phyloP scores from a whole-genome alignment of 2,329 filamentous ascomycete species.

The Neocucurbitaria cava region DNA sequence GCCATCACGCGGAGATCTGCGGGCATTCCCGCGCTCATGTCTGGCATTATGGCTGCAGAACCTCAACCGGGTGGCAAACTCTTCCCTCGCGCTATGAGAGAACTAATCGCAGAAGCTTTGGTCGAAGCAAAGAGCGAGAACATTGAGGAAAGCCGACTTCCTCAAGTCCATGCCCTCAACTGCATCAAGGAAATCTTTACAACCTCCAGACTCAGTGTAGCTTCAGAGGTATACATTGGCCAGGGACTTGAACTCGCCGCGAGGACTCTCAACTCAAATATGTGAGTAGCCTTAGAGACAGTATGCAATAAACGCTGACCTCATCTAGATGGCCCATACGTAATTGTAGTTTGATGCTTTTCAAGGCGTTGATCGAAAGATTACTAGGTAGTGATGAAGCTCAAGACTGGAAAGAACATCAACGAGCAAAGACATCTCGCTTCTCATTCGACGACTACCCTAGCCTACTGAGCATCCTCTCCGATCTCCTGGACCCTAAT shows the following conservation, averaged over 20 bases:
- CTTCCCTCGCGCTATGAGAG: conserved; percentile 69
- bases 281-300: conserved; percentile 60
- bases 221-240: conserved; percentile 76
- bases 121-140: conserved; percentile 62
- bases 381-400: conserved; percentile 76
- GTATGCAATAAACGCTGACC: background rate
- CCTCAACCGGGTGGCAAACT: conserved; percentile 62
- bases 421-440: conserved; percentile 54
- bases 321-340: conserved; percentile 81
- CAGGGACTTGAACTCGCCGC: conserved; percentile 80
- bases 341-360: conserved; percentile 89
- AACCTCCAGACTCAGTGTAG: conserved; percentile 75
- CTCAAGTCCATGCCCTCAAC: conserved; percentile 95
- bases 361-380: conserved; percentile 82
- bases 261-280: conserved; percentile 76
- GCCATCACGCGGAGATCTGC: conserved; percentile 88
- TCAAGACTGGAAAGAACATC: conserved; percentile 63
- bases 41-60: conserved; percentile 77
- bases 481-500: conserved; percentile 62
- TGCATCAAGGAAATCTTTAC: conserved; percentile 92
- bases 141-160: conserved; percentile 66
- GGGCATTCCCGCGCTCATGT: conserved; percentile 86
- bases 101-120: conserved; percentile 66
- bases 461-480: conserved; percentile 67
- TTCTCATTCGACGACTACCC: conserved; percentile 76